Evolutionary conservation across 106 monocot species (phyloP), one percentile per base, ranked within the genome.

Genomic region (Dioscorea alata): DNA sequence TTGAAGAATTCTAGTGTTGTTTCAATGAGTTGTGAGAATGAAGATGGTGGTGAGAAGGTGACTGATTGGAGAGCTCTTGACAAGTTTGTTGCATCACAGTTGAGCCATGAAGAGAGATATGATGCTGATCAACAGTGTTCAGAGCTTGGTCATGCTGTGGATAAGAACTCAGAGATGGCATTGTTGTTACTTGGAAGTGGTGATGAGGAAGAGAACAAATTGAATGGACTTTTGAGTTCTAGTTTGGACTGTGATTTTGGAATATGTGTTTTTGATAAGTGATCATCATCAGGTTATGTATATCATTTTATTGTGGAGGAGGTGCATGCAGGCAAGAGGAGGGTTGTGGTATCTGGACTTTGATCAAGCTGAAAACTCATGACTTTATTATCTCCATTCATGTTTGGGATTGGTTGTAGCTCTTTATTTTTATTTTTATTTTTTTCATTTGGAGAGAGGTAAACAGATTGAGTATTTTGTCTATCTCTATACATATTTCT

Each of bases 51-150:
- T 2, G 79, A 85, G 17, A 61, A 18, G 16, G 52, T 18, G 35
- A 66, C 81, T 2, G 93, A 94, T 25, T 94, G 93, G 93, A 80
- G 90, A 50, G 89, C 75, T 0, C 81, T 94, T 13, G 93, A 94
- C 62, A 94, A 82, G 78, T 90, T 94, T 57, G 90, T 94, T 1
- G 93, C 93, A 3, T 94, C 93, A 2, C 93, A 94, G 68, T 69
- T 94, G 59, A 82, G 89, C 71, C 86, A 76, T 8, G 80, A 83
- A 50, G 76, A 79, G 12, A 53, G 73, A 48, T 77, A 53, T 52
- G 58, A 12, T 52, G 18, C 61, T 2, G 68, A 69, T 7, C 53
- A 18, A 19, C 54, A 19, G 53, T 65, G 16, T 18, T 19, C 58
- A 9, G 64, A 58, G 5, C 35, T 61, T 34, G 70, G n/a, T 4